Evolutionary conservation across 2,329 filamentous ascomycete species (phyloP), one percentile per base, ranked within the genome.

Genomic region (Chaetomium sp.): DNA sequence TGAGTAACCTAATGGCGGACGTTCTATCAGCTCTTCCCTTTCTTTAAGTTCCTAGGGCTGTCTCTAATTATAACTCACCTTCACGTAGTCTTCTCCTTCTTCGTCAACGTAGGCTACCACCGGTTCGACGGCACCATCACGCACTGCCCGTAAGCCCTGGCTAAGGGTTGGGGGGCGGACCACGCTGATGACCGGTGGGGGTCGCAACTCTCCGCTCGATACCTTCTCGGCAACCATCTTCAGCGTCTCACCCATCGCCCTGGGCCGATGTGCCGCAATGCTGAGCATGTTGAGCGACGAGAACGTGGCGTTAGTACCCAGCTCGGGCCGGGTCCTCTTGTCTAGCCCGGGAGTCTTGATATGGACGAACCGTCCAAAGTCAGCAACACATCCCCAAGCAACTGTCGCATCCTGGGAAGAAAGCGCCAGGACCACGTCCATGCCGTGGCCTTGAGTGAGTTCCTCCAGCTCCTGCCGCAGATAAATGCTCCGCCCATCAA

Each of bases 281-380:
- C 55, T 58, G 8, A 50, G 43, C 58, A 65, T 60, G 43, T 61
- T 55, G 37, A 65, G 27, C 3, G 62, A 62, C 32, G 53, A 59
- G 49, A 61, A 64, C 1, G 56, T 59, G 0, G 58, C 58, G 32
- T 63, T 65, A 51, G 46, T 47, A 14, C 58, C 55, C 11, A 65
- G 53, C 40, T 60, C 57, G 0, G 58, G 54, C 10, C 56, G 43
- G 3, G 58, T 60, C 37, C 38, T 52, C 8, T 45, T 40, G 49
- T 60, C 57, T 3, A 36, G 37, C 12, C 52, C 56, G 3, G 57
- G 56, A 2, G 56, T 57, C 7, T 59, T 46, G 45, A 63, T 56
- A 54, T 65, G 62, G 14, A 65, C 56, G 35, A 63, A 61, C 11
- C 59, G 58, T 11, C 63, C 63, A 57, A 64, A 63, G 46, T 59